phyloP scores from a whole-genome alignment of 2,329 filamentous ascomycete genomes.

The Penicillium sp. region DNA sequence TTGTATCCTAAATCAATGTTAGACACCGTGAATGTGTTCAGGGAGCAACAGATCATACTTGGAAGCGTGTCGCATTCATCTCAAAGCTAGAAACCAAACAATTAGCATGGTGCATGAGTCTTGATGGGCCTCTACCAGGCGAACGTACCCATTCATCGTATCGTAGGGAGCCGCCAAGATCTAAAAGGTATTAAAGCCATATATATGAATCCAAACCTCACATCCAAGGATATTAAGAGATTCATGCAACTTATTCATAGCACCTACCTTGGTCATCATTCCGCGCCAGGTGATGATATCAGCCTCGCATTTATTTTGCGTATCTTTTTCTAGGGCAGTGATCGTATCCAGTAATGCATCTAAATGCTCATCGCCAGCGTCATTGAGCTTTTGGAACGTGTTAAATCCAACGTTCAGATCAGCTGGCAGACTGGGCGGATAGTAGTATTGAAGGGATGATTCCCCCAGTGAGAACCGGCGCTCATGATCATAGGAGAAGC shows the following conservation, averaged over 20 bases:
- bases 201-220: not conserved
- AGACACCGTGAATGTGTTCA: slow-evolving; percentile 3
- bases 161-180: slow-evolving; percentile 85
- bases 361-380: slow-evolving; percentile 80
- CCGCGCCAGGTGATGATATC: slow-evolving; percentile 91
- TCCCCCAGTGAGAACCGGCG: slow-evolving; percentile 75
- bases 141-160: slow-evolving; percentile 68
- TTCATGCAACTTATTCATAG: not conserved
- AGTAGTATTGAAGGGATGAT: slow-evolving; percentile 83
- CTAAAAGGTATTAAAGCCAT: slow-evolving; percentile 46
- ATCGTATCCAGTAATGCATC: slow-evolving; percentile 79
- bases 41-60: slow-evolving; percentile 56
- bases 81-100: slow-evolving; percentile 64
- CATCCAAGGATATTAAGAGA: not conserved
- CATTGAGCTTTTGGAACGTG: slow-evolving; percentile 78
- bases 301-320: slow-evolving; percentile 66
- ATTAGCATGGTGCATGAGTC: slow-evolving; percentile 6
- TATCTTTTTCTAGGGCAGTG: slow-evolving; percentile 67
- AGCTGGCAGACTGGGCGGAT: slow-evolving; percentile 68
- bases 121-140: not conserved
- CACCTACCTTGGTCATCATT: slow-evolving; percentile 90
- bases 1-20: slow-evolving; percentile 49
- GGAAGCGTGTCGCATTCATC: slow-evolving; percentile 91
- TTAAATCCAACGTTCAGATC: slow-evolving; percentile 81
- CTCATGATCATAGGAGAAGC: slow-evolving; percentile 87